Evolutionary conservation across 371 early-diverging fungal genomes (phyloP), one percentile per base, ranked within the genome.

Genomic region (Encephalitozoon cuniculi): DNA sequence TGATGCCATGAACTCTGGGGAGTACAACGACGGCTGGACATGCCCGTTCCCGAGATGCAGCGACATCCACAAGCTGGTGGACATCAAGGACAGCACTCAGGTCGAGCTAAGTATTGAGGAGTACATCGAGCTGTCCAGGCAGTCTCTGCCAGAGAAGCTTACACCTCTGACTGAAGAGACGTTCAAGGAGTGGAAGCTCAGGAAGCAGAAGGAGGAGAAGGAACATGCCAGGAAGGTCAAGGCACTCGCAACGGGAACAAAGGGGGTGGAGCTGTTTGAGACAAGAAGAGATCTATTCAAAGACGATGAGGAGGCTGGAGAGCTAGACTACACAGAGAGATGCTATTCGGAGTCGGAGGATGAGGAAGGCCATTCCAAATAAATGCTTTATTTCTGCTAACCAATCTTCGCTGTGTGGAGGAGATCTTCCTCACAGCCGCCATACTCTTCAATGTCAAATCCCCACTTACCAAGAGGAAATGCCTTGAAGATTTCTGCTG

Each of bases 21-120:
- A 95, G 86, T 95, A 95, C 83, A 95, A 93, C 67, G 93, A 93
- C 92, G 94, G 93, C 87, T 97, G 97, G 97, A 91, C 91, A 73
- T 96, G 98, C 85, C 95, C 94, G 4, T 90, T 90, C 74, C 53
- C 79, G 26, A 66, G 41, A 18, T 81, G 81, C 49, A 52, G 8
- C 12, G 81, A 81, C 69, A 55, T 81, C 25, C 81, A 81, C 52
- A 81, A 68, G 40, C 40, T 81, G 4, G 71, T 68, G 23, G 81
- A 81, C 11, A 28, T 81, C 34, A 44, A 54, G 23, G 81, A 76
- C 9, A 72, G 79, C 21, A 59, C 26, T 6, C 55, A 69, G 11
- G 72, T 69, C 25, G 81, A 79, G 71, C 63, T 84, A 0, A 75
- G 71, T 32, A 44, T 80, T 30, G 79, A 78, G 64, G 83, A 83